phyloP scores from a whole-genome alignment of 2,329 filamentous ascomycete species.

The Colletotrichum higginsianum region DNA sequence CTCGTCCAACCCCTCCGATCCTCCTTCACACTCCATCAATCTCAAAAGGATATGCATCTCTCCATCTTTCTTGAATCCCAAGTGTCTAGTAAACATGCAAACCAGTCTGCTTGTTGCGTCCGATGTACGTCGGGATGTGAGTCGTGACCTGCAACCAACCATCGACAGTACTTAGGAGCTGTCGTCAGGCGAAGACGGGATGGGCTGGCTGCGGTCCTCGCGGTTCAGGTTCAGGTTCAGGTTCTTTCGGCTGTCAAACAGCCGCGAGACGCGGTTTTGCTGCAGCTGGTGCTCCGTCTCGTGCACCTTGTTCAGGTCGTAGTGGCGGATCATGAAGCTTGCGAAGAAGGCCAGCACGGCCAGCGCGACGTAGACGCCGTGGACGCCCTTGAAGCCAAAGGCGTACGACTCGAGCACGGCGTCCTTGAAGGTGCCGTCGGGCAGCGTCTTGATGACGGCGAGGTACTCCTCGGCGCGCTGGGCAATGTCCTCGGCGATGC shows the following conservation, averaged over 20 bases:
- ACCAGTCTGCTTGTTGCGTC: background rate
- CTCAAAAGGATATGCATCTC: too few relatives aligned
- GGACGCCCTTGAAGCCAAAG: slow-evolving; percentile 40
- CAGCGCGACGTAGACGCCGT: slow-evolving; percentile 38
- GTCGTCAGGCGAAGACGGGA: slow-evolving; percentile 28
- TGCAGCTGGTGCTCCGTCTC: slow-evolving; percentile 39
- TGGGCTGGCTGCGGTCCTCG: slow-evolving; percentile 9
- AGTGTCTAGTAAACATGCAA: background rate
- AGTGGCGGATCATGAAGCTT: slow-evolving; percentile 40
- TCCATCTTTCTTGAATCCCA: background rate
- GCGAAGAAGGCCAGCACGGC: slow-evolving; percentile 35
- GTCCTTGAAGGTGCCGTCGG: slow-evolving; percentile 40
- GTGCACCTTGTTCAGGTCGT: slow-evolving; percentile 38
- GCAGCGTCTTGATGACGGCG: slow-evolving; percentile 32
- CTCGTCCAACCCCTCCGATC: too few relatives aligned
- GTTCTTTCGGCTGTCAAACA: slow-evolving; percentile 22
- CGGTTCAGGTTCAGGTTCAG: background rate
- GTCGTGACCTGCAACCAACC: too few relatives aligned
- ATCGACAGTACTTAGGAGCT: slow-evolving; percentile 1
- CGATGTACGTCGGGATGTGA: too few relatives aligned
- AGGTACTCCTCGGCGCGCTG: slow-evolving; percentile 38
- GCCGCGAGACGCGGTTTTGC: slow-evolving; percentile 30
- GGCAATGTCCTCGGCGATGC: slow-evolving; percentile 38
- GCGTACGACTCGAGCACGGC: slow-evolving; percentile 35
- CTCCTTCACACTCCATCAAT: too few relatives aligned